A percentile compares a stretch with the other conserved stretches of the same genome.
phyloP scores from a whole-genome alignment of 495 filamentous ascomycete genomes.

The Daldinia bambusicola region DNA sequence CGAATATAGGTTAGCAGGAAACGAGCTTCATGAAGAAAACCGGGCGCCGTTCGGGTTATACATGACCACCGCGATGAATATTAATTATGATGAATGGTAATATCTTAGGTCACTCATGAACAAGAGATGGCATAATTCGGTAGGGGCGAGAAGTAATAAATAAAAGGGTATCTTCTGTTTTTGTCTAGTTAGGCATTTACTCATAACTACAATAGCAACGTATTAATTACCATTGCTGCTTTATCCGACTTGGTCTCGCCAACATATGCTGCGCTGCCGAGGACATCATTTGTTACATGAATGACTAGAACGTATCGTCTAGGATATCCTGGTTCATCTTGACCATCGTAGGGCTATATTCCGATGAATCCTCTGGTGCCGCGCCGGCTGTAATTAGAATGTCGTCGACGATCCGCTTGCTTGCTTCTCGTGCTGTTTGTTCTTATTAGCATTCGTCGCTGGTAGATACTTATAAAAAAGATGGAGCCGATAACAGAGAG shows the following conservation, averaged over 20 bases:
- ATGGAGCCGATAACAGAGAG: not conserved
- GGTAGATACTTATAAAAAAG: not conserved
- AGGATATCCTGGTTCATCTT: slow-evolving; percentile 70
- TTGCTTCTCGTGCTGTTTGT: slow-evolving; percentile 81
- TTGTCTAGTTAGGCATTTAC: slow-evolving; percentile 29
- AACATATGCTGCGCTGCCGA: not conserved
- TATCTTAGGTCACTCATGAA: not conserved
- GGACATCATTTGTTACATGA: not conserved
- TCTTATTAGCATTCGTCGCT: slow-evolving; percentile 15
- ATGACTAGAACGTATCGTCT: slow-evolving; percentile 73
- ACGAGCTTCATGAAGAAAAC: not conserved
- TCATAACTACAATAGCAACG: slow-evolving; percentile 11
- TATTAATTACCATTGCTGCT: not conserved
- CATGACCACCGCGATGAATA: not conserved
- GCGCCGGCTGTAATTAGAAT: slow-evolving; percentile 86
- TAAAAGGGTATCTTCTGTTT: slow-evolving; percentile 40
- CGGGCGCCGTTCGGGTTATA: not conserved
- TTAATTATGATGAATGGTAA: not conserved
- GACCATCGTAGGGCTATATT: slow-evolving; percentile 80
- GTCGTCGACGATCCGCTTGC: slow-evolving; percentile 90
- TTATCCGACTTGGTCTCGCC: not conserved
- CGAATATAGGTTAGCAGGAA: not conserved
- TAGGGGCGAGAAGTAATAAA: not conserved
- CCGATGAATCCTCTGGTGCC: slow-evolving; percentile 62
- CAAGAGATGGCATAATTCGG: not conserved